A percentile compares a stretch with the other conserved stretches of the same genome.
These are phyloP conservation scores for Aspergillus sp. DNA, from an alignment of 2,329 filamentous ascomycete species.

Conservation along the genomic window DNA sequence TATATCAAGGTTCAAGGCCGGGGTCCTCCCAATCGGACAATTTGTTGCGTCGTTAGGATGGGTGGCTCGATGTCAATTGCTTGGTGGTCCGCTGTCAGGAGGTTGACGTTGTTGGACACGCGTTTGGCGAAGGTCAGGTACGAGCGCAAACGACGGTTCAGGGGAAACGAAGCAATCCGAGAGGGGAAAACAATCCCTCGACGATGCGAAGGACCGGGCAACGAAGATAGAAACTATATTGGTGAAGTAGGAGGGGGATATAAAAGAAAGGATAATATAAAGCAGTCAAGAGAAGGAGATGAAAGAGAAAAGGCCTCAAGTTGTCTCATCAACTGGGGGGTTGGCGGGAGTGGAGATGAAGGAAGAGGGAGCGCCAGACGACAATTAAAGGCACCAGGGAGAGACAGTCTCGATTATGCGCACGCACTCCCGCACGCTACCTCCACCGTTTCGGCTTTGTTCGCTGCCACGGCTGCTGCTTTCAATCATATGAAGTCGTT, in stretches of 20 bases:
- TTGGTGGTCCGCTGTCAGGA: conserved; percentile 11
- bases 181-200: conserved; percentile 5
- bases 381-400: conserved; percentile 8
- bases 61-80: conserved; percentile 10
- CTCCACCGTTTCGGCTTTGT: background rate
- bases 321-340: conserved; percentile 6
- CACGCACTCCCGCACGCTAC: conserved; percentile 1
- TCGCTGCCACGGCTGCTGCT: background rate
- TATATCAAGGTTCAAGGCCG: conserved; percentile 10
- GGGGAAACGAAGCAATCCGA: conserved; percentile 10
- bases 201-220: conserved; percentile 4
- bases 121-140: conserved; percentile 19
- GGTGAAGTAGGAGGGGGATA: background rate
- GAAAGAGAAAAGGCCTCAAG: conserved; percentile 8
- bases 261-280: conserved; percentile 5
- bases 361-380: background rate
- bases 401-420: conserved; percentile 1
- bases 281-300: conserved; percentile 3
- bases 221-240: background rate
- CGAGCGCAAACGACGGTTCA: conserved; percentile 15
- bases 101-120: conserved; percentile 20
- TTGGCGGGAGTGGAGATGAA: conserved; percentile 6
- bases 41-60: conserved; percentile 10
- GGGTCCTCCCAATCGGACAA: conserved; percentile 13
- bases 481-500: background rate